Percentiles rank a stretch among this genome's conserved stretches.
These are phyloP conservation scores for Monilinia laxa DNA, from an alignment of 2,329 filamentous ascomycete genomes.

Conservation along the genomic window DNA sequence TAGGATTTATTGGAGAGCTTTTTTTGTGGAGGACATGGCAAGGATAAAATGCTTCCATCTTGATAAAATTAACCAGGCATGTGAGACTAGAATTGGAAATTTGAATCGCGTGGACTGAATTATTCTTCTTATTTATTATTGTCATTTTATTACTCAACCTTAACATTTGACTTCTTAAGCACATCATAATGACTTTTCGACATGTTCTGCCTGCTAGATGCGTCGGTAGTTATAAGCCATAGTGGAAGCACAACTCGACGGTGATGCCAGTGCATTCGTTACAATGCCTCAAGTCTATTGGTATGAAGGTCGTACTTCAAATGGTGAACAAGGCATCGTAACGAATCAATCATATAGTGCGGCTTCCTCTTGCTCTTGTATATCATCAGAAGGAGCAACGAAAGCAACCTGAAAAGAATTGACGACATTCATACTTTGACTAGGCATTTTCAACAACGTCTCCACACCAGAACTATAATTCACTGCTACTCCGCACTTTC, in stretches of 20 bases:
- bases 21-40: slow-evolving; percentile 10
- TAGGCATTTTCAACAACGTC: background rate
- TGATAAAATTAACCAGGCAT: background rate
- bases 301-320: background rate
- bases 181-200: too few species aligned
- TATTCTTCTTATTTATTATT: too few species aligned
- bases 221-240: too few species aligned
- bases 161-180: background rate
- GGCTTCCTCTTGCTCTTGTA: too few species aligned
- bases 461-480: background rate
- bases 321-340: background rate
- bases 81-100: slow-evolving; percentile 5
- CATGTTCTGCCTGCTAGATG: too few species aligned
- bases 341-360: too few species aligned
- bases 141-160: background rate
- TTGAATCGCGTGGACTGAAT: background rate
- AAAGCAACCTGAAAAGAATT: too few species aligned
- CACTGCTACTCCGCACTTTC: background rate
- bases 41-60: slow-evolving; percentile 13
- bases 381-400: too few species aligned
- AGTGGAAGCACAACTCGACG: too few species aligned
- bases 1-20: background rate
- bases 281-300: background rate
- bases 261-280: too few species aligned
- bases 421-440: background rate